Percentiles rank a stretch among this genome's conserved stretches.
Conservation (phyloP, 106 monocot species). For the Iris macrosiphon region DNA sequence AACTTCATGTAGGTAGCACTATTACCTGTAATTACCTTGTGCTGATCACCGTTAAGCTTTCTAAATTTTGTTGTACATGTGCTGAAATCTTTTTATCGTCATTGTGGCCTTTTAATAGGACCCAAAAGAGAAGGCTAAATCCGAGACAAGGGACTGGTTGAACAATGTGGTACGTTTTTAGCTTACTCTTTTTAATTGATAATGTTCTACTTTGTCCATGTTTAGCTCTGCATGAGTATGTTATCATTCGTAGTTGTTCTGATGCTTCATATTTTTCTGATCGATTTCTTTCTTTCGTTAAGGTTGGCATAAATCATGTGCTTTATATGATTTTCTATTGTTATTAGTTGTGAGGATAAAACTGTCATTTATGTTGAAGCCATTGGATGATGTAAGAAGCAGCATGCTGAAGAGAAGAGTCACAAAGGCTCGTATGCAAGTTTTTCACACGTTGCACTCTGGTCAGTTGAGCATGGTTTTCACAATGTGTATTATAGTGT, state of each 20-base stretch:
- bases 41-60: too few species aligned
- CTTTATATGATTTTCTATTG: too few species aligned
- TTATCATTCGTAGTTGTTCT: too few species aligned
- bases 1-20: too few species aligned
- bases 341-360: too few species aligned
- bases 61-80: not conserved
- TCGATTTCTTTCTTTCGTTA: not conserved
- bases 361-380: not conserved
- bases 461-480: too few species aligned
- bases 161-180: conserved; percentile 68
- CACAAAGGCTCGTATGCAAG: not conserved
- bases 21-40: too few species aligned
- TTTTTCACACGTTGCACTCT: too few species aligned
- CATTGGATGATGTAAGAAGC: not conserved
- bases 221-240: too few species aligned
- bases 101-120: conserved; percentile 35
- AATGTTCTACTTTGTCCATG: not conserved
- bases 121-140: conserved; percentile 97
- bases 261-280: not conserved
- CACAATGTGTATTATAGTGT: too few species aligned
- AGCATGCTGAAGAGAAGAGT: not conserved
- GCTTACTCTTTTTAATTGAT: not conserved
- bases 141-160: conserved; percentile 97
- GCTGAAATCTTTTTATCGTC: not conserved
- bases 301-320: not conserved